These are phyloP conservation scores for Calvatia gigantea DNA, from an alignment of 768 basidiomycete genomes.

Conservation along the genomic window DNA sequence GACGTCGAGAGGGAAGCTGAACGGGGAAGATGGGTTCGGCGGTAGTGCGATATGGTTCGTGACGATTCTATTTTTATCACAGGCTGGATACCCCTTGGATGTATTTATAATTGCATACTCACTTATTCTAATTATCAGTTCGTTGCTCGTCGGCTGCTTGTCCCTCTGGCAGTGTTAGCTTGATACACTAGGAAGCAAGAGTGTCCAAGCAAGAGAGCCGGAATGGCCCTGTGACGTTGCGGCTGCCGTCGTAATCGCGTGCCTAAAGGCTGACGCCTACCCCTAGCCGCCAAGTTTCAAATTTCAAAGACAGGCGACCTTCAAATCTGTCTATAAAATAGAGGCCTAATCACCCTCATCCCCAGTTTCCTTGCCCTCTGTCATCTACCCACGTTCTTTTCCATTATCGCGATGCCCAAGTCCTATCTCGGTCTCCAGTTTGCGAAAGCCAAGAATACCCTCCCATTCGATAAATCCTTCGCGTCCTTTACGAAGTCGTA, in stretches of 20 bases:
- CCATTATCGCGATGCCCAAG: slow-evolving; percentile 1
- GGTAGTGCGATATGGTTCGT: slow-evolving; percentile 8
- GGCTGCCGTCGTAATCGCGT: too few relatives aligned
- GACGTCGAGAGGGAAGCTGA: slow-evolving; percentile 57
- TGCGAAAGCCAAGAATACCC: not conserved
- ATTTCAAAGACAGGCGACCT: not conserved
- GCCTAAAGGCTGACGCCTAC: too few relatives aligned
- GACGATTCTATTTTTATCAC: not conserved
- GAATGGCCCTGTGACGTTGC: too few relatives aligned
- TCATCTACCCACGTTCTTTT: not conserved
- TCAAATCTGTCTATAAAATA: not conserved
- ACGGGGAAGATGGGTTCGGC: slow-evolving; percentile 39
- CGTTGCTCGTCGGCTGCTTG: too few relatives aligned
- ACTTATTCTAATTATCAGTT: too few relatives aligned
- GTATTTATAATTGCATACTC: too few relatives aligned
- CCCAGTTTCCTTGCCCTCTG: not conserved
- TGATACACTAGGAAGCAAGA: too few relatives aligned
- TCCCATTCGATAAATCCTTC: slow-evolving; percentile 1
- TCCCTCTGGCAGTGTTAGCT: too few relatives aligned
- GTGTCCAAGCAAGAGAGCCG: too few relatives aligned
- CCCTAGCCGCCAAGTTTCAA: too few relatives aligned
- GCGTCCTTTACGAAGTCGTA: not conserved
- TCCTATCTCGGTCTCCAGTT: not conserved
- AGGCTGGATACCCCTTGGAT: not conserved
- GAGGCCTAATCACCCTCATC: not conserved